Evolutionary conservation across 805 yeast genomes (phyloP).

Genomic region (Candida railenensis): DNA sequence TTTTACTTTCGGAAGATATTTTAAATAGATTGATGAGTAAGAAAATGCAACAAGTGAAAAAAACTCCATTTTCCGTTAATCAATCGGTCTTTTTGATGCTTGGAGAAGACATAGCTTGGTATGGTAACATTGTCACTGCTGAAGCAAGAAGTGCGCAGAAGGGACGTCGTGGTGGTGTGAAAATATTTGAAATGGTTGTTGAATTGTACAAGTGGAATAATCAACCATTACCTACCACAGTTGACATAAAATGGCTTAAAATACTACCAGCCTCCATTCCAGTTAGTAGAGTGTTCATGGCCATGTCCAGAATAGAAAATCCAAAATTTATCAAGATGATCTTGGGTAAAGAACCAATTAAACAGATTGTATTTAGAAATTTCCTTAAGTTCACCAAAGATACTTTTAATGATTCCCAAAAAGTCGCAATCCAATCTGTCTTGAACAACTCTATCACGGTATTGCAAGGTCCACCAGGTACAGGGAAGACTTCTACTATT

Average conservation of each 20-base stretch:
- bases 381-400: slow-evolving; percentile 47
- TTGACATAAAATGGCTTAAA: slow-evolving; percentile 33
- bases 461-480: slow-evolving; percentile 67
- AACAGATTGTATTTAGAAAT: slow-evolving; percentile 58
- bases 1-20: slow-evolving; percentile 48
- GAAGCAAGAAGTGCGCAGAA: slow-evolving; percentile 20
- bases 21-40: slow-evolving; percentile 51
- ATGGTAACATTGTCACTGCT: slow-evolving; percentile 51
- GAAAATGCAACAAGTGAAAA: slow-evolving; percentile 49
- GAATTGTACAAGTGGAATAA: slow-evolving; percentile 61
- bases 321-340: slow-evolving; percentile 52
- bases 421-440: slow-evolving; percentile 53
- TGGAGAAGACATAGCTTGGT: slow-evolving; percentile 56
- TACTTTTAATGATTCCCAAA: slow-evolving; percentile 58
- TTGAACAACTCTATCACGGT: slow-evolving; percentile 50
- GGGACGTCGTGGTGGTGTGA: slow-evolving; percentile 22
- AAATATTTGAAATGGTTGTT: slow-evolving; percentile 43
- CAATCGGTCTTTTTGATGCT: slow-evolving; percentile 59
- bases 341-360: slow-evolving; percentile 53
- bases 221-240: slow-evolving; percentile 45
- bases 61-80: slow-evolving; percentile 56
- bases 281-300: slow-evolving; percentile 59
- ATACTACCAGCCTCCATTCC: slow-evolving; percentile 65
- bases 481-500: slow-evolving; percentile 45
- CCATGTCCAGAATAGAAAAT: slow-evolving; percentile 61